Base-by-base conservation (phyloP, 208 protist genomes). In the Kentomonas sorsogonicus region DNA sequence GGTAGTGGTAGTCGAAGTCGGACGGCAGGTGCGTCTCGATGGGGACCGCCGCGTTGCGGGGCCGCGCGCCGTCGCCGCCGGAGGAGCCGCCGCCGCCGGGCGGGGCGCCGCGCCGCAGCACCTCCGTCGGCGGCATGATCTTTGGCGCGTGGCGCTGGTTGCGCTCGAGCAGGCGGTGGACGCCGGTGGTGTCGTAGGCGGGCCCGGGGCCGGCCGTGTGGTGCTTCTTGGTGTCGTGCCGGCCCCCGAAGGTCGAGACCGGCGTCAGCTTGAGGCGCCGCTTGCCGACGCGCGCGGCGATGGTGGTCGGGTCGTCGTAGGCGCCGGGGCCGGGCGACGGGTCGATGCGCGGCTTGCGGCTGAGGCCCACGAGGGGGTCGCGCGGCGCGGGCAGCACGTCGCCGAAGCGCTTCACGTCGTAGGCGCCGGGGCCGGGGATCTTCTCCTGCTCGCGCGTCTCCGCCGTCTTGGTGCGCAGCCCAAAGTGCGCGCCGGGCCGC, bases 261-360 rank as follows among this genome's bases (percentile, higher is more conserved):
- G 74, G 63, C 18, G 68, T 72, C 25, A 89, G 66, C 15, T 40
- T 34, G 13, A 52, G 56, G 45, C 60, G 67, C 33, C 47, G 54
- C 40, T 38, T 26, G 2, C 60, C 50, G 15, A 69, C 57, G 43
- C 86, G 76, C 33, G 72, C 60, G 36, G 71, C 66, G 65, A 90
- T 90, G 20, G 79, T 87, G 41, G 76, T 77, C 15, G 77, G 79
- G 71, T 89, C 86, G 40, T 79, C 72, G 68, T 93, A 93, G 51
- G 72, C 72, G 27, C 82, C 83, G 7, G 82, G 86, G 23, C 73
- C 63, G 26, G 66, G 63, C 2, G 59, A 53, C 39, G 33, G 27
- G 31, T 18, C 43, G n/a, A 26, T 36, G 44, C 3, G 46, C 47
- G 20, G 51, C 48, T 45, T 53, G 44, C 61, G 72, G 10, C 58